phyloP scores from a whole-genome alignment of 805 yeast genomes.

The Wickerhamiella azyma region DNA sequence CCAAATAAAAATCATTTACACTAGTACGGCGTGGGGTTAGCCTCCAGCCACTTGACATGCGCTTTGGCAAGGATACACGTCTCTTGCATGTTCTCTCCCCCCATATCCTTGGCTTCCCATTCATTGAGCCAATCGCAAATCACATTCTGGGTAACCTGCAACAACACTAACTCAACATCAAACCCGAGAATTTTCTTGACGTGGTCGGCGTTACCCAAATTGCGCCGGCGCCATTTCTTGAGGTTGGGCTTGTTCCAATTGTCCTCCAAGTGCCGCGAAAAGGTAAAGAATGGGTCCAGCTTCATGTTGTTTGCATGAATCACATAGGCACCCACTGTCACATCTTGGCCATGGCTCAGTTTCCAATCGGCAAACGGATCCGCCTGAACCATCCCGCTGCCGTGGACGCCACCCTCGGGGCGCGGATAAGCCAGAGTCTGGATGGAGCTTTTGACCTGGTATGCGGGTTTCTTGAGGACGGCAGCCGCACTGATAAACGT shows the following conservation, averaged over 20 bases:
- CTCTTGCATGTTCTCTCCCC: constrained; percentile 10
- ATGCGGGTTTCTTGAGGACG: constrained; percentile 44
- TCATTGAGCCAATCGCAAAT: constrained; percentile 17
- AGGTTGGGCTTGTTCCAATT: constrained; percentile 1
- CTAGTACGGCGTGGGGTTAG: background rate
- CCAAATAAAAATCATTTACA: no score
- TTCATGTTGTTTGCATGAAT: constrained; percentile 19
- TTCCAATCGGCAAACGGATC: constrained; percentile 50
- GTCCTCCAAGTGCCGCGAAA: constrained; percentile 3
- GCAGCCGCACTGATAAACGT: constrained; percentile 62
- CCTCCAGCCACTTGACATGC: constrained; percentile 15
- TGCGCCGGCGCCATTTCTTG: constrained; percentile 10
- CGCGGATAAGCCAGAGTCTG: constrained; percentile 27
- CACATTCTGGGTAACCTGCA: constrained; percentile 11
- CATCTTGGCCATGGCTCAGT: background rate
- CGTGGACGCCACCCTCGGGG: constrained; percentile 10
- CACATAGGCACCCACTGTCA: constrained; percentile 10
- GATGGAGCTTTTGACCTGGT: constrained; percentile 33
- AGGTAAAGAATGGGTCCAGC: constrained; percentile 14
- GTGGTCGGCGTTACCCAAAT: constrained; percentile 12
- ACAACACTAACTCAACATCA: constrained; percentile 15
- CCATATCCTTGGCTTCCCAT: constrained; percentile 10
- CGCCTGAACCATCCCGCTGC: constrained; percentile 48
- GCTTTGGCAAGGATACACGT: constrained; percentile 11
- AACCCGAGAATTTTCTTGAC: constrained; percentile 5